A percentile compares a stretch with the other conserved stretches of the same genome.
phyloP scores from a whole-genome alignment of 2,329 filamentous ascomycete species.

The Myriosclerotinia curreyana region DNA sequence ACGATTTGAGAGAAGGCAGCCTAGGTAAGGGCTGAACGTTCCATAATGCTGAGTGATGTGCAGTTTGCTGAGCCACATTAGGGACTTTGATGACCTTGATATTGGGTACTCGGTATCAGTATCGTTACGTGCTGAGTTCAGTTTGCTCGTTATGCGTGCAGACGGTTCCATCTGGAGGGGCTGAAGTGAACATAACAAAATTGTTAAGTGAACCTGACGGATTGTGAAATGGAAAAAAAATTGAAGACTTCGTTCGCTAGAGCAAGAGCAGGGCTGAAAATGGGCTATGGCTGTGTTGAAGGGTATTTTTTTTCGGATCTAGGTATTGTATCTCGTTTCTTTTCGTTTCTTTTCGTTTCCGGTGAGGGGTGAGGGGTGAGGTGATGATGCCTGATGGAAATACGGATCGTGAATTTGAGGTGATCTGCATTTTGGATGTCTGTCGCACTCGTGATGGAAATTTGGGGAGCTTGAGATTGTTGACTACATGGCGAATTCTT shows the following conservation, averaged over 20 bases:
- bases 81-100: background rate
- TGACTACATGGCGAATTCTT: constrained; percentile 14
- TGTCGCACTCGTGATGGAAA: constrained; percentile 17
- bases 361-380: constrained; percentile 1
- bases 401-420: background rate
- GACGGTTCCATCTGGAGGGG: background rate
- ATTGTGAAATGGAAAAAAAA: background rate
- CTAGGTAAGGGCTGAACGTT: constrained; percentile 16
- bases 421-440: constrained; percentile 13
- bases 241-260: background rate
- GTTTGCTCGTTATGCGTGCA: background rate
- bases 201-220: background rate
- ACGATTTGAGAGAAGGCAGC: constrained; percentile 13
- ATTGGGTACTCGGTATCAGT: background rate
- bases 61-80: constrained; percentile 19
- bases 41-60: constrained; percentile 9
- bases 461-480: constrained; percentile 14
- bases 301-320: background rate
- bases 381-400: constrained; percentile 8
- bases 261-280: constrained; percentile 14
- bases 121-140: constrained; percentile 3
- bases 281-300: background rate
- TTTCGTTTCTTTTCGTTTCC: constrained; percentile 8
- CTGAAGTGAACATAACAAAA: background rate
- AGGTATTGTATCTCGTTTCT: constrained; percentile 3